Evolutionary conservation across 495 filamentous ascomycete species (phyloP).

Genomic region (Aspergillus campestris): DNA sequence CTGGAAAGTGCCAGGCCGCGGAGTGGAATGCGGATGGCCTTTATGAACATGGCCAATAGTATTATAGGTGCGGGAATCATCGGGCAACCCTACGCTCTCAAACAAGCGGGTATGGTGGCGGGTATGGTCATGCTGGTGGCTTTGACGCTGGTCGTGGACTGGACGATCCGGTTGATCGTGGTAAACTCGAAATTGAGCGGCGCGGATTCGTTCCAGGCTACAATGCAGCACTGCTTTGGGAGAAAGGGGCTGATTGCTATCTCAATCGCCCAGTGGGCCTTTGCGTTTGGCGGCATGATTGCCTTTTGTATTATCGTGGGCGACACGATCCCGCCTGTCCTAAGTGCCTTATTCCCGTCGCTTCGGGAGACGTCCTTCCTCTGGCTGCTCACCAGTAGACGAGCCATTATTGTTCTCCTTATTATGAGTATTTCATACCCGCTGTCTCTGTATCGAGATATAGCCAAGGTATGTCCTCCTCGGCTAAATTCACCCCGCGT

Average conservation of each 20-base stretch:
- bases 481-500: background rate
- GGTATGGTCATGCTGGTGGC: constrained; percentile 69
- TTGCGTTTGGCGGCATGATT: constrained; percentile 97
- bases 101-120: constrained; percentile 75
- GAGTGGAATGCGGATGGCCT: constrained; percentile 60
- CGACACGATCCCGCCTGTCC: constrained; percentile 87
- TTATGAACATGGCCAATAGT: constrained; percentile 99
- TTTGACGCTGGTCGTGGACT: constrained; percentile 80
- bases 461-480: constrained; percentile 66
- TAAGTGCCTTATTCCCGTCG: constrained; percentile 72
- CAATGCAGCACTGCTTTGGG: constrained; percentile 90
- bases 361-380: constrained; percentile 65
- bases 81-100: constrained; percentile 90
- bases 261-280: constrained; percentile 85
- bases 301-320: constrained; percentile 97
- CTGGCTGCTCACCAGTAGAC: constrained; percentile 70
- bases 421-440: constrained; percentile 84
- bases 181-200: constrained; percentile 92
- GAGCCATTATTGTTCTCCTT: constrained; percentile 77
- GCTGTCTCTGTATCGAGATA: constrained; percentile 86
- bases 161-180: constrained; percentile 95
- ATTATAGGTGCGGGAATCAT: constrained; percentile 98
- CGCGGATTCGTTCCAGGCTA: constrained; percentile 86
- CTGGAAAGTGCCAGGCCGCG: constrained; percentile 54
- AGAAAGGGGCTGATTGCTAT: constrained; percentile 82